Conservation (phyloP, 2,329 filamentous ascomycete genomes). For the Sporothrix dimorphospora region DNA sequence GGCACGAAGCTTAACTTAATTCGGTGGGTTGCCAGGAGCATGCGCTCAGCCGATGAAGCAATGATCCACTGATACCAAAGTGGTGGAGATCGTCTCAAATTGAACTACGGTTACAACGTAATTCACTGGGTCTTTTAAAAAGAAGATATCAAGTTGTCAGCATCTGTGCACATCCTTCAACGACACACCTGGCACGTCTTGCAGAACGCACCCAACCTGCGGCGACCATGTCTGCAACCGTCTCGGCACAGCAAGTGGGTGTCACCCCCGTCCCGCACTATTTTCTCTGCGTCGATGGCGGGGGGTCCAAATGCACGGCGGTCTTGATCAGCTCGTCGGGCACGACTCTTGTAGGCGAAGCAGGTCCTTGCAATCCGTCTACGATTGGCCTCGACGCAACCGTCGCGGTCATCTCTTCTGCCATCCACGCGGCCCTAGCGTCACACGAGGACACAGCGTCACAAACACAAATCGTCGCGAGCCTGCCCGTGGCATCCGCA, state of each 20-base stretch:
- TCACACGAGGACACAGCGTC: constrained; percentile 26
- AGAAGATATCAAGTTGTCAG: no score
- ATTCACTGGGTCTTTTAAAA: no score
- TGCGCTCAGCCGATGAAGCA: no score
- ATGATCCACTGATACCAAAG: no score
- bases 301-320: constrained; percentile 49
- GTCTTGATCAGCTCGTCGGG: constrained; percentile 39
- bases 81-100: no score
- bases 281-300: constrained; percentile 43
- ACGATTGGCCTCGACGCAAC: constrained; percentile 39
- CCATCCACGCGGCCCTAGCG: constrained; percentile 37
- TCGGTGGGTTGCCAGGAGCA: neutral
- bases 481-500: constrained; percentile 37
- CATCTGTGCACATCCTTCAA: no score
- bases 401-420: constrained; percentile 36
- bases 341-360: constrained; percentile 38
- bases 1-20: neutral
- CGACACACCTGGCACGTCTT: no score
- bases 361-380: constrained; percentile 47
- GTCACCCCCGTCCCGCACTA: neutral
- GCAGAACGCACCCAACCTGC: no score
- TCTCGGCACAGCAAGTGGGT: neutral
- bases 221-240: neutral
- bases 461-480: neutral
- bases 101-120: no score